phyloP scores from a whole-genome alignment of 2,329 filamentous ascomycete species.

The Fusarium sp. region DNA sequence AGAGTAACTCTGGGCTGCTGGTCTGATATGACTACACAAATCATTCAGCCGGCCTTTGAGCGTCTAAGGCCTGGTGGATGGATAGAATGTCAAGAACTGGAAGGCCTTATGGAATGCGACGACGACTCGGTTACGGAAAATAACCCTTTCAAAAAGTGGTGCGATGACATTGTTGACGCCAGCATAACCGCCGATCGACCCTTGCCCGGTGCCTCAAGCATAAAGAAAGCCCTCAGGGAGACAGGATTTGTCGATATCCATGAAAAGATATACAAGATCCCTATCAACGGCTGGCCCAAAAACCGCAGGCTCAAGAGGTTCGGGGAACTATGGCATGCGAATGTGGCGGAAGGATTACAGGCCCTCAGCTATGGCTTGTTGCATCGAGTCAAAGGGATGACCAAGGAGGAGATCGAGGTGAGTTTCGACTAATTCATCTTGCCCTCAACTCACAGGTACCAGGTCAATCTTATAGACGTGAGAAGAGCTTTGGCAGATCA shows the following conservation, averaged over 20 bases:
- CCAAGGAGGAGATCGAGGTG: constrained; percentile 10
- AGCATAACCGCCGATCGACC: constrained; percentile 1
- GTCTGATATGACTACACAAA: constrained; percentile 1
- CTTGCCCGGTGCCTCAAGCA: neutral
- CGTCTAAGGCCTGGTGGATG: constrained; percentile 1
- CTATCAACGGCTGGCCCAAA: constrained; percentile 12
- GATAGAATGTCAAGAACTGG: constrained; percentile 5
- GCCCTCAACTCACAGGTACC: neutral
- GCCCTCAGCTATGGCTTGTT: constrained; percentile 6
- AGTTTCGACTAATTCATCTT: neutral
- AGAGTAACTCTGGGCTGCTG: constrained; percentile 4
- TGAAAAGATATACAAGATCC: constrained; percentile 12
- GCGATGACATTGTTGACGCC: constrained; percentile 4
- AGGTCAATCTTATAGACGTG: constrained; percentile 11
- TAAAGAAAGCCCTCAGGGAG: constrained; percentile 1
- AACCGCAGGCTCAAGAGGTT: constrained; percentile 11
- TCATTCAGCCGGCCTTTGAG: constrained; percentile 12
- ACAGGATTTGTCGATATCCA: constrained; percentile 1
- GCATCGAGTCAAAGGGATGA: constrained; percentile 3
- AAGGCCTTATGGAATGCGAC: constrained; percentile 4
- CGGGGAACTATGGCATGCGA: constrained; percentile 5
- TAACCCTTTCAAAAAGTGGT: constrained; percentile 9
- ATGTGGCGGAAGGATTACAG: neutral
- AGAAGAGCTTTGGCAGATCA: constrained; percentile 6
- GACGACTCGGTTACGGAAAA: neutral